Base-by-base conservation (phyloP, 768 basidiomycete species). In the Saitozyma podzolica region DNA sequence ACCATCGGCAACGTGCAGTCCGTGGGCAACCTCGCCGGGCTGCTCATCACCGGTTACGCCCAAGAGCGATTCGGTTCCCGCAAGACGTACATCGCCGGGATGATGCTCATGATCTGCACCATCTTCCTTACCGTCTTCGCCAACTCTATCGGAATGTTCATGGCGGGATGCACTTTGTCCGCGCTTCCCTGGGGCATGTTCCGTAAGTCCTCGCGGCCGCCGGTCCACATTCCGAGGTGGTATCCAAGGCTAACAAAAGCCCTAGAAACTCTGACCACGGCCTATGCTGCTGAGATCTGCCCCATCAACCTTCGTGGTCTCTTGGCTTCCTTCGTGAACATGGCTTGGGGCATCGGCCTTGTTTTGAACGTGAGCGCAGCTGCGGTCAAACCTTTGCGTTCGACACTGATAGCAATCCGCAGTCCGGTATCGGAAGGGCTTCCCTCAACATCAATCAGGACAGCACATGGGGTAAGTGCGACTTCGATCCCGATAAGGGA, bases 271-370 rank as follows among this genome's bases (percentile, higher is more conserved):
- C 54, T 73, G 14, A 60, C 66, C 8, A 66, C 72, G 6, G 65
- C 65, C 17, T 73, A 73, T 49, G 66, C 72, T 8, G 66, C 72
- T 16, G 72, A 73, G 43, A 65, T 73, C 49, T 77, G 75, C 56
- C 78, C 78, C 11, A 76, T 77, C 54, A 68, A 75, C 39, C 67
- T 78, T 3, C 70, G 77, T 50, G 74, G 64, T 39, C 59, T 66
- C 63, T 60, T 76, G 17, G 69, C 74, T 11, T 59, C 66, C n/a
- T 75, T 74, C 61, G 70, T 78, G 64, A 75, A 74, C 57, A 63
- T 77, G 14, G 75, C 72, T 62, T 78, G 77, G 76, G 64, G 64
- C 29, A 65, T 62, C 41, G 67, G 67, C 47, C 62, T 67, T 52
- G 57, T 49, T 13, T 61, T 73, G 37, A 47, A 68, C 20, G 56